Conservation (phyloP, 2,329 filamentous ascomycete genomes). For the Neofusicoccum ribis region DNA sequence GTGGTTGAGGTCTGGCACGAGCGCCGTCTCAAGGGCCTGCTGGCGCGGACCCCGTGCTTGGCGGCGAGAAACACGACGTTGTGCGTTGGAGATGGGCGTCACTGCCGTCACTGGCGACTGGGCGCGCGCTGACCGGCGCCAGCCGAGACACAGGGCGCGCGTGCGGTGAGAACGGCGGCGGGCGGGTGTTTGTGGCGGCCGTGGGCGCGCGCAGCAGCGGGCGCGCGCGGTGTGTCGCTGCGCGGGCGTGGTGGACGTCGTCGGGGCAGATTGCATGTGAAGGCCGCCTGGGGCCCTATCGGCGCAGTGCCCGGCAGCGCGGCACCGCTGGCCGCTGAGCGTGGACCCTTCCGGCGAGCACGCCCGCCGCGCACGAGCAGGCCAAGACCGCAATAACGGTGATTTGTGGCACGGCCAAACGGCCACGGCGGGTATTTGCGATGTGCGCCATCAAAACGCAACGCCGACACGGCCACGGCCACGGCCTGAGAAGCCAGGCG, state of each 20-base stretch:
- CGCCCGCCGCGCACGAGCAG: not conserved
- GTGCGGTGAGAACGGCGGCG: not conserved
- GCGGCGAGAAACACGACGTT: slow-evolving; percentile 17
- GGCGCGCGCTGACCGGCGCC: not conserved
- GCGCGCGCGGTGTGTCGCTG: too few relatives aligned
- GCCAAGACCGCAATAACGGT: not conserved
- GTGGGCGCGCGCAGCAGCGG: too few relatives aligned
- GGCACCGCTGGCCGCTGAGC: not conserved
- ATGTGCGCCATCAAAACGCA: not conserved
- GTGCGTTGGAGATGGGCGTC: not conserved
- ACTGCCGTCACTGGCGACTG: not conserved
- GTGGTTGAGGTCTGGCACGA: slow-evolving; percentile 12
- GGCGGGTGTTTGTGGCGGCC: not conserved
- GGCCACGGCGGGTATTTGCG: not conserved
- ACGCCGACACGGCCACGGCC: not conserved
- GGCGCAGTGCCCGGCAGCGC: not conserved
- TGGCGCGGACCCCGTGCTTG: slow-evolving; percentile 11
- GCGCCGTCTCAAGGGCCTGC: slow-evolving; percentile 17
- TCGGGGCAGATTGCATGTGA: not conserved
- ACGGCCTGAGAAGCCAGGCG: not conserved
- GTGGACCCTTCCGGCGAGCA: not conserved
- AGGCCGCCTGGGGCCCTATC: not conserved
- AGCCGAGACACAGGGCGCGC: too few relatives aligned
- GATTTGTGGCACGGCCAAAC: too few relatives aligned
- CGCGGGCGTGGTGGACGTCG: too few relatives aligned